Evolutionary conservation across 2,329 filamentous ascomycete species (phyloP), one percentile per base, ranked within the genome.

Genomic region (Leptographium wingfieldii): DNA sequence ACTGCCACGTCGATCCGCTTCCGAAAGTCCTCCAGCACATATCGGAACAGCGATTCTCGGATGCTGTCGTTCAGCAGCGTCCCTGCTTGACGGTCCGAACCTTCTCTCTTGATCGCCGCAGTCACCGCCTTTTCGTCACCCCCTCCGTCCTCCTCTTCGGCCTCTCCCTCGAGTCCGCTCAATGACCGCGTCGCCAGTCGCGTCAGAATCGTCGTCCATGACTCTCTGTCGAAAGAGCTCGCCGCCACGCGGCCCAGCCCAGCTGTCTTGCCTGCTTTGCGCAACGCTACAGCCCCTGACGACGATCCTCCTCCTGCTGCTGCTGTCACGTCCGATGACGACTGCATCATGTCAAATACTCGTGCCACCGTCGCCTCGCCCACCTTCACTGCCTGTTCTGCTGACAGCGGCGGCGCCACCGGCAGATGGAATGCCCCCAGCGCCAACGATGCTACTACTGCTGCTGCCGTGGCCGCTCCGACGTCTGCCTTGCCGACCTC

Each of bases 11-110:
- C 92, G 63, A 97, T 92, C 52, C 94, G 86, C 63, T 82, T 85
- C 59, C 92, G 85, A 74, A 96, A 99, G 69, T 97, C 92, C 64
- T 95, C 90, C 63, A 97, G 82, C 55, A 97, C 82, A 70, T 95
- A 96, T 59, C 83, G 80, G 72, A 91, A 94, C 1, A 99, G 76
- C 9, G 84, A 80, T 66, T 95, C 87, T 58, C 94, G 84, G 65
- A 97, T 90, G 6, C 80, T 80, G 67, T 88, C 81, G 66, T 80
- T 80, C 31, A 91, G 80, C 58, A 74, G 79, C 35, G 22, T 59
- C 53, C 12, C 4, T 9, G 43, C 43, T 12, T 19, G 43, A 19
- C 19, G 19, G 43, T 12, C 27, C 29, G 29, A 12, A 22, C 16
- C 38, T 25, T 56, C 38, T 5, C 11, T 29, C 22, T 57, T 51